Evolutionary conservation across 176 grass and related monocot species (phyloP).

Genomic region (Carex scoparia): DNA sequence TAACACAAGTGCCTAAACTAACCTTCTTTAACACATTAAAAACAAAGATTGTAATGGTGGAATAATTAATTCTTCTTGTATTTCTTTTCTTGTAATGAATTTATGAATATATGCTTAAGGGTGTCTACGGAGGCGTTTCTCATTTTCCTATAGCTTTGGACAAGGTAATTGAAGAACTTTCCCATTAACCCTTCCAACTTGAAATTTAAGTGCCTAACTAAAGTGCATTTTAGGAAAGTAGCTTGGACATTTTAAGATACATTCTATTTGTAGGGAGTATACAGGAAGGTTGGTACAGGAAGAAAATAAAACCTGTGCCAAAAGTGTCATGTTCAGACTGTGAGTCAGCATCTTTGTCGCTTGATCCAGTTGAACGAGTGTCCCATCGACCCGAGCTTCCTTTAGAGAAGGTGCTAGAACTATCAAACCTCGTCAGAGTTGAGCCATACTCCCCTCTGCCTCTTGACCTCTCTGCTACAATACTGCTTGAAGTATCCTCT

Average conservation of each 20-base stretch:
- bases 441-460: slow-evolving; percentile 38
- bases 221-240: not conserved
- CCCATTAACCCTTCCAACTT: not conserved
- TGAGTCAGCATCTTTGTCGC: slow-evolving; percentile 52
- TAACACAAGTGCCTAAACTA: not conserved
- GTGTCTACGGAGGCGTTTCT: not conserved
- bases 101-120: not conserved
- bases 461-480: slow-evolving; percentile 35
- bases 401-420: slow-evolving; percentile 39
- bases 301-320: slow-evolving; percentile 44
- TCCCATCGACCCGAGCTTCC: slow-evolving; percentile 66
- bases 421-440: slow-evolving; percentile 38
- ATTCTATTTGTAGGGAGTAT: not conserved
- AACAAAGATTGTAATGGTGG: not conserved
- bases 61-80: not conserved
- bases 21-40: too few relatives aligned
- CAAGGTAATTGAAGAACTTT: not conserved
- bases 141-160: not conserved
- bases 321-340: slow-evolving; percentile 41
- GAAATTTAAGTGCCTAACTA: not conserved
- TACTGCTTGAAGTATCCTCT: slow-evolving; percentile 37
- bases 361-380: slow-evolving; percentile 59
- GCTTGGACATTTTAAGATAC: not conserved
- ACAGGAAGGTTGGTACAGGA: not conserved
- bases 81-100: not conserved